Conservation (phyloP, 371 early-diverging fungal genomes). For the Lichtheimia ornata region DNA sequence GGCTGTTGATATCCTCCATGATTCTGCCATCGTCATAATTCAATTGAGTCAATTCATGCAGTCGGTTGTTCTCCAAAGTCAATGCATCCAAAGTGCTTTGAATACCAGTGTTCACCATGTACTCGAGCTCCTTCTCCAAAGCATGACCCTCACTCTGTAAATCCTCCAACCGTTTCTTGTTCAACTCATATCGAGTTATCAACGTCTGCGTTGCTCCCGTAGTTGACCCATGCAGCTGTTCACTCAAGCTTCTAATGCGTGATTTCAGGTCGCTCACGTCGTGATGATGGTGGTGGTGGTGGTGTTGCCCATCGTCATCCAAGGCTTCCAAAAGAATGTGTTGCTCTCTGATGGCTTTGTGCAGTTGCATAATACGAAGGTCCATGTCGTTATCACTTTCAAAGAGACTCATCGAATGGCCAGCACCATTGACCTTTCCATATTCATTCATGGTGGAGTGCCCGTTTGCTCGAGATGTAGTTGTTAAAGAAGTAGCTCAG, state of each 20-base stretch:
- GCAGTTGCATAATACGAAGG: conserved; percentile 10
- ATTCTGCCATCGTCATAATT: not conserved
- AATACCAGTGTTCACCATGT: conserved; percentile 29
- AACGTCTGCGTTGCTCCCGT: conserved; percentile 6
- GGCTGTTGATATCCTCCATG: not conserved
- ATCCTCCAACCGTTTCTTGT: conserved; percentile 35
- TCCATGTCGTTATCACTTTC: not conserved
- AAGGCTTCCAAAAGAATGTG: conserved; percentile 19
- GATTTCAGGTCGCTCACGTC: conserved; percentile 28
- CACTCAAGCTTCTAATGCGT: conserved; percentile 24
- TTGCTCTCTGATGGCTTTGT: conserved; percentile 27
- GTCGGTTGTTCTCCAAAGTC: conserved; percentile 23
- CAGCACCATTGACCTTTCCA: no score
- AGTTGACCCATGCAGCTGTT: conserved; percentile 20
- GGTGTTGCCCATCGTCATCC: not conserved
- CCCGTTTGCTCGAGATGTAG: no score
- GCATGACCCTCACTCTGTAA: conserved; percentile 29
- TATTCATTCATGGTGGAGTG: no score
- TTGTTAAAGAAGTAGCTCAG: no score
- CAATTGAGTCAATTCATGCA: conserved; percentile 13
- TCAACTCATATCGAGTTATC: conserved; percentile 34
- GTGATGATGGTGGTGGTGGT: not conserved
- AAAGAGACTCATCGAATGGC: no score
- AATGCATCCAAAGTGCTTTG: conserved; percentile 20
- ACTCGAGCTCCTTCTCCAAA: conserved; percentile 37